phyloP scores from a whole-genome alignment of 305 asterid species.

The Fraxinus nigra region DNA sequence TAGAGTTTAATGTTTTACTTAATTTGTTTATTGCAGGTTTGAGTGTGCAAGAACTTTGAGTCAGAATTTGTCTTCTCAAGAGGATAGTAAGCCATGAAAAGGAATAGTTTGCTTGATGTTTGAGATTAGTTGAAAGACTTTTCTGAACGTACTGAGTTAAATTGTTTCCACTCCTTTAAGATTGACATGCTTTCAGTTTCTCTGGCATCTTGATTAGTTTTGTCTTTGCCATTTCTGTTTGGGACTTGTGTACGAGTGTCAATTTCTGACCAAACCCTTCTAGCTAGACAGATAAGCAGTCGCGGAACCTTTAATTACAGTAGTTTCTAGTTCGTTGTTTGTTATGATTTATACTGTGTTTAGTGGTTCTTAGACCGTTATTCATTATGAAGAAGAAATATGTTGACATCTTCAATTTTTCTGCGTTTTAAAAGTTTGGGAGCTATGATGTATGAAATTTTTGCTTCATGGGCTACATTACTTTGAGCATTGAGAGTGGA shows the following conservation, averaged over 20 bases:
- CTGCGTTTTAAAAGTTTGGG: too few species aligned
- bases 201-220: background rate
- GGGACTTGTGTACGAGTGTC: background rate
- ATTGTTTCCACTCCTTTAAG: background rate
- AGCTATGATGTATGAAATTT: too few species aligned
- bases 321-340: background rate
- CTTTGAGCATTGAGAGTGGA: too few species aligned
- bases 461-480: too few species aligned
- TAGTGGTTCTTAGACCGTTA: background rate
- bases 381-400: too few species aligned
- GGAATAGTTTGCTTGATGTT: background rate
- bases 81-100: background rate
- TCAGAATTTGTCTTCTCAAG: background rate
- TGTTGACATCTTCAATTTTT: too few species aligned
- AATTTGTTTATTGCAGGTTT: conserved; percentile 27
- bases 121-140: conserved; percentile 6
- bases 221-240: background rate
- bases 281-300: too few species aligned
- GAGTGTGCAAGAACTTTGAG: conserved; percentile 30
- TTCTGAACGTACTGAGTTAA: background rate
- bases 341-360: background rate
- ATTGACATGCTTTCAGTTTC: background rate
- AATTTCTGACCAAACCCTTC: too few species aligned
- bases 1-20: background rate
- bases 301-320: background rate